phyloP scores from a whole-genome alignment of 768 basidiomycete species.

The Cystobasidium tubakii region DNA sequence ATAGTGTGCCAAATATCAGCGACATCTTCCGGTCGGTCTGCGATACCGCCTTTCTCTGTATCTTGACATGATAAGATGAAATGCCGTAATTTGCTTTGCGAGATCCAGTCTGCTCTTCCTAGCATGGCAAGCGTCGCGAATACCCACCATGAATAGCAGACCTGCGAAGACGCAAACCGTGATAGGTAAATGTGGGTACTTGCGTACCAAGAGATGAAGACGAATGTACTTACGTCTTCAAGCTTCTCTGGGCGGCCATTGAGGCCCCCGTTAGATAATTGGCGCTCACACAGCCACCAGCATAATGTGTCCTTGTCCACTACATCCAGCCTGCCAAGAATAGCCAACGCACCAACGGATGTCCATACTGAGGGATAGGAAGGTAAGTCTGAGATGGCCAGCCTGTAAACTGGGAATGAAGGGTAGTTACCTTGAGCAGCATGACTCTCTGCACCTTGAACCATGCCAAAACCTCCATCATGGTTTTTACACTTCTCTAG shows the following conservation, averaged over 20 bases:
- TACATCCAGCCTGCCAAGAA: slow-evolving; percentile 70
- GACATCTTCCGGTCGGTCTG: slow-evolving; percentile 87
- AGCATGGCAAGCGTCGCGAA: slow-evolving; percentile 81
- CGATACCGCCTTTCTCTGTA: slow-evolving; percentile 80
- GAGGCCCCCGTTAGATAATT: slow-evolving; percentile 84
- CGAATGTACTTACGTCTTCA: slow-evolving; percentile 66
- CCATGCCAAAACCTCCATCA: slow-evolving; percentile 86
- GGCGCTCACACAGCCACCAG: slow-evolving; percentile 92
- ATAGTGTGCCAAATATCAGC: slow-evolving; percentile 94
- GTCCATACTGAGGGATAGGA: slow-evolving; percentile 65
- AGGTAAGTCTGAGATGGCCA: background rate
- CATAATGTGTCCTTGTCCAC: slow-evolving; percentile 72
- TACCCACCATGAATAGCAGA: slow-evolving; percentile 97
- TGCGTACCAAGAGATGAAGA: background rate
- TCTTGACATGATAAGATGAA: slow-evolving; percentile 93
- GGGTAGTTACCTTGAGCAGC: slow-evolving; percentile 67
- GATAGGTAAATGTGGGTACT: too few relatives aligned
- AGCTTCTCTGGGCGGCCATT: slow-evolving; percentile 98
- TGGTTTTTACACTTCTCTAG: slow-evolving; percentile 77
- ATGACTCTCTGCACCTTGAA: slow-evolving; percentile 84
- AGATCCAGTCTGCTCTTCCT: slow-evolving; percentile 77
- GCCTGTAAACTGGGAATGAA: too few relatives aligned
- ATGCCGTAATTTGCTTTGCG: slow-evolving; percentile 63
- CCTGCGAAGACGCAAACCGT: slow-evolving; percentile 56
- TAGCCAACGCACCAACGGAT: slow-evolving; percentile 77